Evolutionary conservation across 2,329 filamentous ascomycete genomes (phyloP), one percentile per base, ranked within the genome.

Genomic region (Ceratocystis diversiconidia): DNA sequence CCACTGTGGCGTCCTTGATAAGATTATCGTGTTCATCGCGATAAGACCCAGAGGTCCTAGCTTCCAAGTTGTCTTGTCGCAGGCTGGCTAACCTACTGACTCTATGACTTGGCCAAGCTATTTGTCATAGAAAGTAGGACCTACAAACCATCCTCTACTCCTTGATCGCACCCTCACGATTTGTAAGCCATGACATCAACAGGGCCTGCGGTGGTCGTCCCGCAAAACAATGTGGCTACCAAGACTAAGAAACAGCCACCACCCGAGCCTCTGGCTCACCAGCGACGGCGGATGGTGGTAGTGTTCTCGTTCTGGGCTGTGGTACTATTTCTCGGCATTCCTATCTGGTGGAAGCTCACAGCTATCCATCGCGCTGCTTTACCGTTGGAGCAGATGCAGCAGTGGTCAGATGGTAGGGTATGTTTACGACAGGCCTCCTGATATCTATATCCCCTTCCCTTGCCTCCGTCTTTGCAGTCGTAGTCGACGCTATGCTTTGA

Each of bases 341-440:
- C 94, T 66, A 87, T 95, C 82, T 99, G 94, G 94, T 95, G 90
- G 85, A 86, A 85, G 74, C 97, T 94, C 0, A 99, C 94, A 3
- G 88, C 89, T 0, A 95, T 97, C 65, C 92, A 95, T 74, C 84
- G 94, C 65, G 92, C 92, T 12, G 82, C 85, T 57, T 78, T 99
- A 70, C 94, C 94, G 4, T 75, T 96, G 70, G 82, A 88, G 72
- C 82, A 86, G 65, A 99, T 99, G 94, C 83, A 88, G 70, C 83
- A 88, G 68, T 97, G 94, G 92, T 89, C 90, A 8, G 89, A 95
- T 72, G 91, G 91, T 69, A 90, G 88, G 81, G 92, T 95, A 75
- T 68, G 77, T 66, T 32, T 50, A 30, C 22, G 48, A 52, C 12
- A 3, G 28, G 15, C 4, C 22, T 8, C 48, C 50, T 32, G 15